Conservation (phyloP, 371 early-diverging fungal species). For the Gilbertella persicaria region DNA sequence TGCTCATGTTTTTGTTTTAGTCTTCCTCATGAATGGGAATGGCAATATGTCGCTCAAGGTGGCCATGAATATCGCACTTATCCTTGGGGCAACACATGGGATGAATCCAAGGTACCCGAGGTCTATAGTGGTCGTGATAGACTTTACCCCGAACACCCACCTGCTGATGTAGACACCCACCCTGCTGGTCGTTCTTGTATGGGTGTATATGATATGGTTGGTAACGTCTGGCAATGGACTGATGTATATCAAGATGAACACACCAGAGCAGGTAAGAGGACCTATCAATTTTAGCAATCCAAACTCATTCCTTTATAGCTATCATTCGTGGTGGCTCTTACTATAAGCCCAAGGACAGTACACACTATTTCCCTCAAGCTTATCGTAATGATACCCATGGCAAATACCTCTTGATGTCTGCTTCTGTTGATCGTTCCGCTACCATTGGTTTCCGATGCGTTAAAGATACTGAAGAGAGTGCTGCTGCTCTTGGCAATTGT, state of each 20-base stretch:
- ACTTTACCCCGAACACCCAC: conserved; percentile 32
- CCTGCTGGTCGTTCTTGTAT: conserved; percentile 24
- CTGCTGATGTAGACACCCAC: conserved; percentile 32
- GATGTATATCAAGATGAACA: conserved; percentile 32
- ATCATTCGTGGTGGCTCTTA: conserved; percentile 37
- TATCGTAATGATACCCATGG: conserved; percentile 31
- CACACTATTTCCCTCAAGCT: conserved; percentile 31
- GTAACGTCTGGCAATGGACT: conserved; percentile 38
- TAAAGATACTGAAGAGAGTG: conserved; percentile 34
- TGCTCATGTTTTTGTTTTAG: conserved; percentile 5
- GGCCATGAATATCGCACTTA: conserved; percentile 28
- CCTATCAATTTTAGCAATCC: neutral
- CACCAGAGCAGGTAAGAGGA: conserved; percentile 19
- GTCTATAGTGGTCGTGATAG: conserved; percentile 31
- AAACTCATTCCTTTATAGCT: conserved; percentile 8
- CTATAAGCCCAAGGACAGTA: conserved; percentile 20
- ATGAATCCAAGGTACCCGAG: conserved; percentile 23
- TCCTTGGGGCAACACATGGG: conserved; percentile 36
- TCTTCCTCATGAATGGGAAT: conserved; percentile 41
- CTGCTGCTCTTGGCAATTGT: conserved; percentile 27
- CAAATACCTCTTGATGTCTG: conserved; percentile 30
- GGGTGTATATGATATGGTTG: conserved; percentile 34
- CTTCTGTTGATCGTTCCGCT: conserved; percentile 26
- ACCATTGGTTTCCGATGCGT: conserved; percentile 40
- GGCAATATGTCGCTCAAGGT: conserved; percentile 36